Base-by-base conservation (phyloP, 345 rosid genomes). In the Abelmoschus esculentus region DNA sequence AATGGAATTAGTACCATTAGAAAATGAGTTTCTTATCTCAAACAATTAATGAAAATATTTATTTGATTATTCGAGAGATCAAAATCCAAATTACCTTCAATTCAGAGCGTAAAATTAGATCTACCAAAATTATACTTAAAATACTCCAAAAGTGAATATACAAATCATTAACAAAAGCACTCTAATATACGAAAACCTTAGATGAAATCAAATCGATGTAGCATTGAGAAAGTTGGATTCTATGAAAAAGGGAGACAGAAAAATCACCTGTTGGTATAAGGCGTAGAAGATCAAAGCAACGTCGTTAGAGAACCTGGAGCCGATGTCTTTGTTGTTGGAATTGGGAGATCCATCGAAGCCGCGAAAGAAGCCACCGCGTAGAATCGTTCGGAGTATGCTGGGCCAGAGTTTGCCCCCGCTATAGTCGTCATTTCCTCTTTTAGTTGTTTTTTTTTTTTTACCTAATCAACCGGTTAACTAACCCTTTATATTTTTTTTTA, bases 331-430 rank as follows among this genome's bases (percentile, higher is more conserved):
- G 75, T 77, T 68, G 78, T 86, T 57, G 50, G 96, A 74, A 77
- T 75, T 74, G 9, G 82, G 82, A 80, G 97, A 91, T 91, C 97
- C 96, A 32, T 88, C 95, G 77, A 93, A 82, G 53, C 98, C 98
- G 70, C 95, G 73, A 73, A 93, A 5, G 95, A 70, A 18, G 97
- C 90, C 31, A 98, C 99, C 8, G 97, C 92, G 69, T 85, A 96
- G 86, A 96, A 96, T 44, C 99, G 86, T 76, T 92, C 97, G 22
- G 98, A 97, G 76, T 93, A 93, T 46, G 98, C 92, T 76, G 88
- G 92, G 80, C 96, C 93, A 66, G 98, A 89, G 84, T 85, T 89
- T 66, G 86, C 90, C 79, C 98, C 86, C 86, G 89, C 82, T 89
- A 87, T 83, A 55, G 90, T 82, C 87, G 80, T 82, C 65, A 72